A percentile compares a stretch with the other conserved stretches of the same genome.
Conservation (phyloP, 2,329 filamentous ascomycete genomes). For the Diplocarpon rosae region DNA sequence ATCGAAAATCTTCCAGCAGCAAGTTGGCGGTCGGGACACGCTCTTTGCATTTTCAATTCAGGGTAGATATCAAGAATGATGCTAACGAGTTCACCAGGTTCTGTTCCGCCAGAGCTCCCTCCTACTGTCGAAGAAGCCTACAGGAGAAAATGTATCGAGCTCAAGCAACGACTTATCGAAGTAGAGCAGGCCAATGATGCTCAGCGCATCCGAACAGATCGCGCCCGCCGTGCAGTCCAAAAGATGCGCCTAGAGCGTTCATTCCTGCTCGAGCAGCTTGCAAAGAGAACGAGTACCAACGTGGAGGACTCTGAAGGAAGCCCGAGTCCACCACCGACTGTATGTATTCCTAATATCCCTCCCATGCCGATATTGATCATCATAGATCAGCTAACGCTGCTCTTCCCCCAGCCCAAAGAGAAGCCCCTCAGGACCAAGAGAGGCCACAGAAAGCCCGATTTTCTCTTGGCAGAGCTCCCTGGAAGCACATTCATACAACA, state of each 20-base stretch:
- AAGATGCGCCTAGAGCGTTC: constrained; percentile 84
- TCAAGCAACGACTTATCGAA: constrained; percentile 83
- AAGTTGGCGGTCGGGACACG: no score
- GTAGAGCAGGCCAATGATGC: constrained; percentile 87
- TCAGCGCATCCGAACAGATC: constrained; percentile 64
- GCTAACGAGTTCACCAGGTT: constrained; percentile 25
- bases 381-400: constrained; percentile 16
- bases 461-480: constrained; percentile 24
- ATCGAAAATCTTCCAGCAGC: no score
- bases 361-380: constrained; percentile 13
- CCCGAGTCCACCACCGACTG: constrained; percentile 68
- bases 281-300: constrained; percentile 62
- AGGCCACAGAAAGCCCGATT: constrained; percentile 52
- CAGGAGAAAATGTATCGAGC: constrained; percentile 88
- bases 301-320: constrained; percentile 71
- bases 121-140: constrained; percentile 94
- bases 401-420: constrained; percentile 60
- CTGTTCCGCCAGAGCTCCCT: constrained; percentile 52
- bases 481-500: constrained; percentile 37
- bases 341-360: constrained; percentile 32
- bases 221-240: constrained; percentile 75
- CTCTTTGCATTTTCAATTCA: no score
- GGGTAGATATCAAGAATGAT: background rate
- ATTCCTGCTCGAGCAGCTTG: constrained; percentile 61
- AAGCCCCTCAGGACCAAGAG: constrained; percentile 68